These are phyloP conservation scores for Calonectria ilicicola DNA, from an alignment of 2,329 filamentous ascomycete genomes.

Conservation along the genomic window DNA sequence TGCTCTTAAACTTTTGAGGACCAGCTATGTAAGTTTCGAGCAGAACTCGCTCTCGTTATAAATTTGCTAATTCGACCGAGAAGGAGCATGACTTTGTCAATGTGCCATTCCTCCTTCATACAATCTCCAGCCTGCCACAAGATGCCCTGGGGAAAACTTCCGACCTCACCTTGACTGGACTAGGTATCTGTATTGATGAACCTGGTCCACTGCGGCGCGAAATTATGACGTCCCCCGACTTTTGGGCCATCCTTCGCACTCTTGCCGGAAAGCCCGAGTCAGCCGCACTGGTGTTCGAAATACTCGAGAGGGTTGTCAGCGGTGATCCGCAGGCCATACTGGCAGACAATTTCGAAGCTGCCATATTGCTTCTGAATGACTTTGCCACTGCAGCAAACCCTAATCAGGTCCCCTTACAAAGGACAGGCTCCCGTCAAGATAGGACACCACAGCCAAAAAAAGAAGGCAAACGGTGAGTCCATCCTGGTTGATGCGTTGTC, in stretches of 20 bases:
- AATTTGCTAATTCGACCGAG: conserved; percentile 34
- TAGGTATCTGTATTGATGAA: conserved; percentile 83
- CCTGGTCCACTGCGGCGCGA: conserved; percentile 86
- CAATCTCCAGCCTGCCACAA: conserved; percentile 88
- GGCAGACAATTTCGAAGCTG: conserved; percentile 94
- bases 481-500: not conserved
- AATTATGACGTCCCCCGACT: conserved; percentile 95
- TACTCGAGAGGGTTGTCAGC: conserved; percentile 82
- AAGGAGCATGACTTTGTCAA: conserved; percentile 92
- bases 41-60: not conserved
- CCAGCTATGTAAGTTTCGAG: conserved; percentile 79
- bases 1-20: conserved; percentile 81
- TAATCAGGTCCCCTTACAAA: conserved; percentile 77
- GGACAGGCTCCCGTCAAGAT: conserved; percentile 64
- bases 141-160: conserved; percentile 82
- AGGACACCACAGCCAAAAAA: conserved; percentile 45
- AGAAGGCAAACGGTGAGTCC: conserved; percentile 43
- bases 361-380: conserved; percentile 85
- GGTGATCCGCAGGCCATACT: conserved; percentile 86
- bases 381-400: conserved; percentile 88
- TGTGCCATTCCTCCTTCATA: conserved; percentile 90
- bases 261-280: conserved; percentile 78
- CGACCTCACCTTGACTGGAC: conserved; percentile 79
- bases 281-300: conserved; percentile 83
- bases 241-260: conserved; percentile 90